phyloP scores from a whole-genome alignment of 1,139 yeast genomes.

The Zygoascus sp. region DNA sequence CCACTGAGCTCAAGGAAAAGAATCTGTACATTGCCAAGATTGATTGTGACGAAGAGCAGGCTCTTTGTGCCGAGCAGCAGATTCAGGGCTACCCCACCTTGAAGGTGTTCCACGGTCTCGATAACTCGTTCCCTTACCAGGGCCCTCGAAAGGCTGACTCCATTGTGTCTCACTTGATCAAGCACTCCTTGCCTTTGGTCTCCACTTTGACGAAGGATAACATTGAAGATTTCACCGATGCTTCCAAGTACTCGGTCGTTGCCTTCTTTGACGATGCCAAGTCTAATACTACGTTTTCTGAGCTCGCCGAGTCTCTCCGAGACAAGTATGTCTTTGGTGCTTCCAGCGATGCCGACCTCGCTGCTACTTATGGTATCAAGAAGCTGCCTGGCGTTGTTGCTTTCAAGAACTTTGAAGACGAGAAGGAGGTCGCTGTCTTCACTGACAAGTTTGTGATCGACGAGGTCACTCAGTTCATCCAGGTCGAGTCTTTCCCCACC shows the following conservation, averaged over 20 bases:
- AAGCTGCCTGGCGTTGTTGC: conserved; percentile 47
- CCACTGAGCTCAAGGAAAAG: conserved; percentile 61
- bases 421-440: conserved; percentile 38
- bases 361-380: conserved; percentile 43
- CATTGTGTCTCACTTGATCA: conserved; percentile 72
- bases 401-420: conserved; percentile 43
- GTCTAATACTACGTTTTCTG: conserved; percentile 46
- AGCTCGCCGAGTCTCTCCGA: conserved; percentile 54
- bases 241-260: conserved; percentile 54
- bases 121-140: conserved; percentile 49
- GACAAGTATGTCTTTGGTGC: conserved; percentile 61
- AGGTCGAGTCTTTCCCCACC: conserved; percentile 71
- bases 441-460: conserved; percentile 33
- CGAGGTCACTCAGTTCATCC: conserved; percentile 52
- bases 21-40: conserved; percentile 80
- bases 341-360: conserved; percentile 46
- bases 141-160: conserved; percentile 84
- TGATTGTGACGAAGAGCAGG: conserved; percentile 86
- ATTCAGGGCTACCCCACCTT: conserved; percentile 91
- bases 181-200: conserved; percentile 81
- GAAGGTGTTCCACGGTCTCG: conserved; percentile 71
- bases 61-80: conserved; percentile 68
- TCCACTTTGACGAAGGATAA: conserved; percentile 47
- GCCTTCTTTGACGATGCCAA: conserved; percentile 40
- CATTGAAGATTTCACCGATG: conserved; percentile 44